A percentile compares a stretch with the other conserved stretches of the same genome.
These are phyloP conservation scores for Fusarium keratoplasticum DNA, from an alignment of 2,329 filamentous ascomycete genomes.

Conservation along the genomic window DNA sequence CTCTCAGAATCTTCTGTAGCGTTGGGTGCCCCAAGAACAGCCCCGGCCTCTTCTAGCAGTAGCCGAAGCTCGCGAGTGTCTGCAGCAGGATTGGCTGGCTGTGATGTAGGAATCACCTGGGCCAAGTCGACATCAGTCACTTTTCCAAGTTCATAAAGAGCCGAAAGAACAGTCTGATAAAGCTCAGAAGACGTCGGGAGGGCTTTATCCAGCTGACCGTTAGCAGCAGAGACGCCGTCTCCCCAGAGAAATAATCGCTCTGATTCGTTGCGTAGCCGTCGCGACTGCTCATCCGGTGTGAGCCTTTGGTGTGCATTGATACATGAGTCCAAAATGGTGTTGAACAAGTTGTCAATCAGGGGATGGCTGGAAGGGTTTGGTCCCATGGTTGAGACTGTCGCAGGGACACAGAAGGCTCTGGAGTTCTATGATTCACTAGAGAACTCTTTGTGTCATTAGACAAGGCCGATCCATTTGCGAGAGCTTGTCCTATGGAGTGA, in stretches of 20 bases:
- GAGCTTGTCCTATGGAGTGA: neutral
- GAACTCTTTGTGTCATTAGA: fast-evolving
- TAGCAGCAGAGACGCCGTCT: neutral
- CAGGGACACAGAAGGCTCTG: neutral
- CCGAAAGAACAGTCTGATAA: neutral
- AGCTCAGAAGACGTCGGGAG: neutral
- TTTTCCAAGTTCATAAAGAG: neutral
- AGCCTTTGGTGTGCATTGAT: neutral
- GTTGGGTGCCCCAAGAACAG: neutral
- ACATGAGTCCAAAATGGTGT: neutral
- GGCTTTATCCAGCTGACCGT: neutral
- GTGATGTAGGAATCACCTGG: neutral
- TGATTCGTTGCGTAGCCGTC: neutral
- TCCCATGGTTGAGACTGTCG: neutral
- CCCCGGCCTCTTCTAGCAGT: neutral
- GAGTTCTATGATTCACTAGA: neutral
- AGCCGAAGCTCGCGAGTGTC: neutral
- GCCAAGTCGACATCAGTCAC: neutral
- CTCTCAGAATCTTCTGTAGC: neutral
- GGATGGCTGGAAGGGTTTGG: neutral
- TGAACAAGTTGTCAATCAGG: neutral
- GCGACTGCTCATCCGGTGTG: neutral
- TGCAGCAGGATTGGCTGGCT: neutral
- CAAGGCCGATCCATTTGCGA: too few species aligned
- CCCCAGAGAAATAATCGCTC: neutral